Base-by-base conservation (phyloP, 331 rosid genomes). In the Rosa hybrid region DNA sequence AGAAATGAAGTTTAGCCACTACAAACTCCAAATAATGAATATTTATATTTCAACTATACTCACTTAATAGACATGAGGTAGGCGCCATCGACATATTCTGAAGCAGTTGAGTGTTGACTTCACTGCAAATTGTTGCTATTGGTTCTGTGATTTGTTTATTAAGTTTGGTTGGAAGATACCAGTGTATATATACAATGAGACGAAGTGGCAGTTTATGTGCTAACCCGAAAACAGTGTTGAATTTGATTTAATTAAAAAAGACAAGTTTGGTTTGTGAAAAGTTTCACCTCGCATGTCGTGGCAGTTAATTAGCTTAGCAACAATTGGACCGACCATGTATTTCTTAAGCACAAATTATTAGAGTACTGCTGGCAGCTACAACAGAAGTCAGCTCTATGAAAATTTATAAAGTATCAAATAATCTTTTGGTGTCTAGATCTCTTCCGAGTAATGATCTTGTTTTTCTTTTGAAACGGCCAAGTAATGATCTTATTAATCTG, bases 291-390 rank as follows among this genome's bases (percentile, higher is more conserved):
- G 12, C 38, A 11, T 62, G 25, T 21, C 38, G 13, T 25, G 41
- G 17, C 41, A 25, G 65, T 18, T 50, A 27, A 27, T 27, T 27
- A 50, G 8, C 25, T 20, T 60, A 60, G 67, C 67, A 12, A 60
- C 34, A n/a, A 80, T 80, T 80, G 78, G 78, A 63, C 83, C 83
- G 83, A 72, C 78, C 74, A 21, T 23, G 9, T 74, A 51, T 65
- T 25, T 74, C 53, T 80, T 49, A n/a, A 68, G 3, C 14, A n/a
- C 57, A 46, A 48, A 38, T 60, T 12, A 16, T 68, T 45, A 44
- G 38, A 72, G 30, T 27, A 27, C 9, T 50, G 8, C 7, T 11
- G 39, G 4, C 1, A 20, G 18, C 16, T 34, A 49, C 21, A 30
- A 77, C 34, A 48, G 39, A 68, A 63, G 70, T 74, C 76, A 74